A percentile compares a stretch with the other conserved stretches of the same genome.
Conservation (phyloP, 305 asterid species). For the Plantago coronopus region DNA sequence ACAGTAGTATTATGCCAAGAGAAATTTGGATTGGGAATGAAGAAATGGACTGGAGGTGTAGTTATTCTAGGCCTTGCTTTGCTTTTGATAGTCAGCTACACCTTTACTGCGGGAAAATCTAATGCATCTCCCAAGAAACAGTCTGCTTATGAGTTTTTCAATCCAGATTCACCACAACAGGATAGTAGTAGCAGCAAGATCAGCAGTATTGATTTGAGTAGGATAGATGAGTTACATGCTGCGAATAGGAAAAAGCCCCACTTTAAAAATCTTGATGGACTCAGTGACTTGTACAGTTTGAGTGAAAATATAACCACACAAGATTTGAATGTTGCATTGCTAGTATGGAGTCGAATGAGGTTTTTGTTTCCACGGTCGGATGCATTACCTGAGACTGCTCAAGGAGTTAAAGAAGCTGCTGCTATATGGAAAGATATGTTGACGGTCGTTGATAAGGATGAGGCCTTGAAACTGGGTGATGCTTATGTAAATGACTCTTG, state of each 20-base stretch:
- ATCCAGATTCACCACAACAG: slow-evolving; percentile 35
- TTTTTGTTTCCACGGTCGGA: slow-evolving; percentile 67
- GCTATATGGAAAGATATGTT: slow-evolving; percentile 48
- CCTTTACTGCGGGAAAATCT: slow-evolving; percentile 35
- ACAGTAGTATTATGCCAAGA: slow-evolving; percentile 21
- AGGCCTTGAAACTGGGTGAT: slow-evolving; percentile 27
- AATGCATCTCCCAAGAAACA: slow-evolving; percentile 39
- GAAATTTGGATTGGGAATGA: slow-evolving; percentile 45
- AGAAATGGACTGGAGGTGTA: slow-evolving; percentile 72
- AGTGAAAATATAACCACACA: slow-evolving; percentile 37
- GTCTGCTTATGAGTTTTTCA: slow-evolving; percentile 65
- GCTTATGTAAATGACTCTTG: slow-evolving; percentile 31
- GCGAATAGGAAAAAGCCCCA: slow-evolving; percentile 30
- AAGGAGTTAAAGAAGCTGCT: slow-evolving; percentile 78
- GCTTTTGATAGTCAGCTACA: slow-evolving; percentile 49
- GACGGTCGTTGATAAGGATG: slow-evolving; percentile 29
- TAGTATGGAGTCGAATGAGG: slow-evolving; percentile 60
- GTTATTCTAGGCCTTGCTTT: slow-evolving; percentile 50
- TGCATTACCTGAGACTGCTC: slow-evolving; percentile 74
- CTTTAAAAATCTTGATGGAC: slow-evolving; percentile 42
- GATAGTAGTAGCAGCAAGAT: slow-evolving; percentile 9
- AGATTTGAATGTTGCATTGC: slow-evolving; percentile 39
- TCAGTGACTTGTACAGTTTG: slow-evolving; percentile 46
- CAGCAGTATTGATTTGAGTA: too few relatives aligned
- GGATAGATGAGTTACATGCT: too few relatives aligned